Evolutionary conservation across 2,329 filamentous ascomycete genomes (phyloP), one percentile per base, ranked within the genome.

Genomic region (Septoria linicola): DNA sequence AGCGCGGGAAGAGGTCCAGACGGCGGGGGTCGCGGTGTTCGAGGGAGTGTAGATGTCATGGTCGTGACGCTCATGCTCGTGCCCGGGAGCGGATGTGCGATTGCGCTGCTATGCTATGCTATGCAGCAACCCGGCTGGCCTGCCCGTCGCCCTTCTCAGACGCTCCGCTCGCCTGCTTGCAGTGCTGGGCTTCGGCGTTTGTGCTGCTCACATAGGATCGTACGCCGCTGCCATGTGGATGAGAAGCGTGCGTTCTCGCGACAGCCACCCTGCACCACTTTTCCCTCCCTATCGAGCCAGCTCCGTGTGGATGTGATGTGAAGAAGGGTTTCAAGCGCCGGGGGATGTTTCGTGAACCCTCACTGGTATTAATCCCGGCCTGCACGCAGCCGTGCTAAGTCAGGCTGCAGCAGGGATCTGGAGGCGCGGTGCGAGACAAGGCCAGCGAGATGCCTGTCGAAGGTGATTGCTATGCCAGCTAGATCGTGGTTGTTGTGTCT

Each of bases 1-100:
- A 95, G 74, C 35, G 88, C 84, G 37, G 89, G 88, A 16, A 93
- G 75, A 30, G 85, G 81, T 57, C 83, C 80, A 21, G 81, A 83
- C 13, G 89, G 87, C 41, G 89, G 86, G 54, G 83, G 85, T 63
- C 84, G 70, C 23, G 75, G 68, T 42, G 77, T 73, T 62, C 75
- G 80, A 47, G 78, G 73, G 20, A 83, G 79, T 88, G 53, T 56
- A 32, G 57, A 59, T 21, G 59, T 57, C 61, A 63, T 61, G 50
- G 51, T 59, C 27, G 53, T 45, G 37, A 37, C 32, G 41, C 30
- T 34, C 16, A 19, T 39, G 36, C 36, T 39, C 36, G 36, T 39
- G 36, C 36, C 19, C 36, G 8, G 17, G 16, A 20, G 36, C 16
- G 6, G 36, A 3, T 39, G 36, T n/a, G n/a, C n/a, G n/a, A n/a